Evolutionary conservation across 1,139 yeast species (phyloP).

Genomic region (Lodderomyces jiufengensis): DNA sequence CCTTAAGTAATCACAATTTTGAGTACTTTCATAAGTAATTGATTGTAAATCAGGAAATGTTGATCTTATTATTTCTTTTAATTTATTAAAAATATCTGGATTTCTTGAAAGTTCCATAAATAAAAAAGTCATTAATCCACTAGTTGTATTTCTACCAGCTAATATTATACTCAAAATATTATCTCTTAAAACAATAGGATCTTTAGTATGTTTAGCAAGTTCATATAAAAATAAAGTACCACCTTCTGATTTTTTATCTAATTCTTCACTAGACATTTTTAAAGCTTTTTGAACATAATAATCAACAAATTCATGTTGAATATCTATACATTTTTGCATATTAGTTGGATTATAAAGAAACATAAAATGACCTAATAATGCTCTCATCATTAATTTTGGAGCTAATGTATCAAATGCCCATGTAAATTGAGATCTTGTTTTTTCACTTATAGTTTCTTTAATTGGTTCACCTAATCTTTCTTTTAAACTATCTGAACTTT

Average conservation of each 20-base stretch:
- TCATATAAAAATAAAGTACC: conserved; percentile 25
- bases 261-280: conserved; percentile 18
- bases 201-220: conserved; percentile 25
- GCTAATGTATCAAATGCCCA: conserved; percentile 18
- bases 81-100: conserved; percentile 21
- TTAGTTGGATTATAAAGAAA: conserved; percentile 19
- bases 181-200: conserved; percentile 25
- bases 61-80: conserved; percentile 19
- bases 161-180: conserved; percentile 29
- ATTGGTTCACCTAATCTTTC: conserved; percentile 17
- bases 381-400: conserved; percentile 22
- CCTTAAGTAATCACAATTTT: conserved; percentile 43
- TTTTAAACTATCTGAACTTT: conserved; percentile 26
- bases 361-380: conserved; percentile 24
- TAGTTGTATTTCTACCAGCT: conserved; percentile 34
- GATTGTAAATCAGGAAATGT: conserved; percentile 22
- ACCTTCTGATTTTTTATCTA: conserved; percentile 19
- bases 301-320: conserved; percentile 26
- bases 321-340: conserved; percentile 17
- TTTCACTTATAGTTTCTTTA: conserved; percentile 3
- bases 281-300: conserved; percentile 28
- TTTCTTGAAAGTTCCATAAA: conserved; percentile 23
- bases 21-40: conserved; percentile 44
- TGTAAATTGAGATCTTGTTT: conserved; percentile 13
- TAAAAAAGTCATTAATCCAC: conserved; percentile 26